These are phyloP conservation scores for Sarcomyxa edulis DNA, from an alignment of 768 basidiomycete genomes.

Conservation along the genomic window DNA sequence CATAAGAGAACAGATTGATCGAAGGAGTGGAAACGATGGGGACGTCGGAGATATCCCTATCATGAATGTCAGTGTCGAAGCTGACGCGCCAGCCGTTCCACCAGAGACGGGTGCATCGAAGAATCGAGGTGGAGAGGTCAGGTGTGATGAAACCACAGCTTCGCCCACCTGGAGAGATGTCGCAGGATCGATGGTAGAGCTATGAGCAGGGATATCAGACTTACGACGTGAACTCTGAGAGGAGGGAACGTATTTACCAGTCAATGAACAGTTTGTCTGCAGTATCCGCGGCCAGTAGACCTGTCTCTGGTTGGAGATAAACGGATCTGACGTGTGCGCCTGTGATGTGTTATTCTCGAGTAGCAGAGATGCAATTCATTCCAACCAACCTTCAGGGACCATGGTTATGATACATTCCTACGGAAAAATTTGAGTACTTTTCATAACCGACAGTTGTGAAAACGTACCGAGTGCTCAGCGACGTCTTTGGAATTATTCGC, in stretches of 20 bases:
- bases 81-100: slow-evolving; percentile 32
- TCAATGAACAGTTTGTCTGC: slow-evolving; percentile 37
- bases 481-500: slow-evolving; percentile 26
- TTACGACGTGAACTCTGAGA: background rate
- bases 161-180: slow-evolving; percentile 28
- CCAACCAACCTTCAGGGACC: slow-evolving; percentile 31
- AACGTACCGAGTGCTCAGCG: slow-evolving; percentile 29
- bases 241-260: slow-evolving; percentile 21
- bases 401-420: slow-evolving; percentile 35
- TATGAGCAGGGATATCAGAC: slow-evolving; percentile 7
- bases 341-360: slow-evolving; percentile 7
- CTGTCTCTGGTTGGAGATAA: slow-evolving; percentile 26
- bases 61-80: slow-evolving; percentile 35
- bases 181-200: slow-evolving; percentile 37
- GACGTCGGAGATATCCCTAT: slow-evolving; percentile 28
- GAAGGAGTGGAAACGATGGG: slow-evolving; percentile 25
- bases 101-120: slow-evolving; percentile 39
- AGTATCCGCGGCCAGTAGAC: slow-evolving; percentile 28
- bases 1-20: slow-evolving; percentile 27
- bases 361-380: background rate
- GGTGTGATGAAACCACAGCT: slow-evolving; percentile 19
- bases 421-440: background rate
- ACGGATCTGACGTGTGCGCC: slow-evolving; percentile 33
- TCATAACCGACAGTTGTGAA: background rate
- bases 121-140: slow-evolving; percentile 18